phyloP scores from a whole-genome alignment of 2,329 filamentous ascomycete genomes.

The Pseudogymnoascus sp. region DNA sequence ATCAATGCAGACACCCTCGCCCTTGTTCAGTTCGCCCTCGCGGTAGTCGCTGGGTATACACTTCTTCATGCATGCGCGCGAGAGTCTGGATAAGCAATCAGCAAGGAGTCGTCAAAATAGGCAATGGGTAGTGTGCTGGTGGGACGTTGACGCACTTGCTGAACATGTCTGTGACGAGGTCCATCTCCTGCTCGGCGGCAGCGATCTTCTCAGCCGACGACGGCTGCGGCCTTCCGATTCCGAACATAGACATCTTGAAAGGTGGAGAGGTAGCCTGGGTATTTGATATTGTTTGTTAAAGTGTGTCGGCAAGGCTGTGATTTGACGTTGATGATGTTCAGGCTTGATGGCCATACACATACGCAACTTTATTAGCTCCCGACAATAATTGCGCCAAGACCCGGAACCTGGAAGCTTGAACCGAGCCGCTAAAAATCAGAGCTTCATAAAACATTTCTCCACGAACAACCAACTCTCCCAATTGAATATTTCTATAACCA shows the following conservation, averaged over 20 bases:
- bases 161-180: slow-evolving; percentile 97
- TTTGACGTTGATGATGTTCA: slow-evolving; percentile 11
- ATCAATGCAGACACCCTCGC: slow-evolving; percentile 95
- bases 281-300: background rate
- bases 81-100: slow-evolving; percentile 49
- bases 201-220: slow-evolving; percentile 96
- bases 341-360: slow-evolving; percentile 4
- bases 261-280: background rate
- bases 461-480: background rate
- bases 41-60: slow-evolving; percentile 89
- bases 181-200: slow-evolving; percentile 91
- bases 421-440: slow-evolving; percentile 19
- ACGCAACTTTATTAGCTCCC: slow-evolving; percentile 10
- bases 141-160: slow-evolving; percentile 59
- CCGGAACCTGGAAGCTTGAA: slow-evolving; percentile 14
- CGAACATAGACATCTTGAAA: slow-evolving; percentile 61
- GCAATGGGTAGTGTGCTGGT: slow-evolving; percentile 11
- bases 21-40: slow-evolving; percentile 96
- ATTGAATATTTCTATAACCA: slow-evolving; percentile 17
- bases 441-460: slow-evolving; percentile 14
- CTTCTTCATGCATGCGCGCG: slow-evolving; percentile 85
- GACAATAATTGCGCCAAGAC: slow-evolving; percentile 6
- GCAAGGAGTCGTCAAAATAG: slow-evolving; percentile 5
- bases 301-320: background rate
- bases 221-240: slow-evolving; percentile 69